Base-by-base conservation (phyloP, 352 stramenopile species). In the Pythium phragmitis region DNA sequence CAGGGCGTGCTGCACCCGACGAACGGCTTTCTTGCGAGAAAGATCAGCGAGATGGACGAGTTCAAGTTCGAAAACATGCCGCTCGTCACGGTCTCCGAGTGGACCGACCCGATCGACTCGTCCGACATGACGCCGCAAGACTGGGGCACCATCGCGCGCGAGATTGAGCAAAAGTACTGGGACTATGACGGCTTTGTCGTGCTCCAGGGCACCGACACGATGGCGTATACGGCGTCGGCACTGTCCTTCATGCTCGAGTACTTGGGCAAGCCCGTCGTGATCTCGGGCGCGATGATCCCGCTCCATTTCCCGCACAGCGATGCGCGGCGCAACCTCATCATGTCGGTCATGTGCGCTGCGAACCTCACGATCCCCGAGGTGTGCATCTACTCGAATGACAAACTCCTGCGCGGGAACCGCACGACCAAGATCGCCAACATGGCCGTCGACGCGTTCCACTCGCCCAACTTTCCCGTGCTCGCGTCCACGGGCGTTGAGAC, bases 211-310 rank as follows among this genome's bases (percentile, higher is more conserved):
- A 99, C 97, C 0, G 97, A 99, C 76, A 99, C 97, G 0, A 99
- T 99, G 96, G 96, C 96, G 9, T 99, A 99, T 80, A 91, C 90
- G 45, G 92, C 96, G 6, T 97, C 89, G 36, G 96, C 96, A 30
- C 74, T 99, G 36, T 93, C 79, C 45, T 99, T 99, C 77, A 99
- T 99, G 96, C 81, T 99, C 48, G 94, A 98, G 70, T 98, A 98
- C 79, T 77, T 99, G 6, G 92, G 89, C 34, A 99, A 99, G 71
- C 91, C 96, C 17, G 86, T 99, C 2, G 82, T 99, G 16, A 97
- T 99, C 65, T 98, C 96, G 4, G 96, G 96, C 7, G 88, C 79
- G 13, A 98, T 99, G 85, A 98, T 99, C 69, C 97, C 96, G 37
- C 75, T 99, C 19, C 83, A 94, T 49, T 97, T 98, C 73, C 91